A percentile compares a stretch with the other conserved stretches of the same genome.
These are phyloP conservation scores for Chlamydomonas schloesseri DNA, from an alignment of 139 green algal species.

Conservation along the genomic window DNA sequence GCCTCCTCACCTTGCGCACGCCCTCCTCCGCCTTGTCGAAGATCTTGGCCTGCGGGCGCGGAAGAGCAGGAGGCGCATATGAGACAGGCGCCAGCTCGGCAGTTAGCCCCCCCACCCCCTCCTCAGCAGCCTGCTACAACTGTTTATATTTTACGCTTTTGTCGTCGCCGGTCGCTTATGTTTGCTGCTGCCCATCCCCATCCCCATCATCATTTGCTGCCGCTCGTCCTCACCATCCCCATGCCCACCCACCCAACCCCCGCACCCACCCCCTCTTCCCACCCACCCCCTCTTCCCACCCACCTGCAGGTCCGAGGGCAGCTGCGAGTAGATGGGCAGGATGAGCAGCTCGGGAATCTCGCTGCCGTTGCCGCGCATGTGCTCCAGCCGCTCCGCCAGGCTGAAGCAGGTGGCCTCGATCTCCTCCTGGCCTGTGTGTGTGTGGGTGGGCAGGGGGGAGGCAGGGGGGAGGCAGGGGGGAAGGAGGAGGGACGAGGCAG, in stretches of 20 bases:
- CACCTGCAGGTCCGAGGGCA: slow-evolving; percentile 90
- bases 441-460: no score
- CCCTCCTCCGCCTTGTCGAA: slow-evolving; percentile 95
- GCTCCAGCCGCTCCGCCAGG: slow-evolving; percentile 85
- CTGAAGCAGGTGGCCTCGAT: slow-evolving; percentile 96
- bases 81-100: no score
- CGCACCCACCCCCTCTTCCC: no score
- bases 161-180: no score
- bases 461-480: neutral
- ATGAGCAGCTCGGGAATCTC: slow-evolving; percentile 86
- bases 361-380: slow-evolving; percentile 42
- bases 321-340: slow-evolving; percentile 97
- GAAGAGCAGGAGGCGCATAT: no score
- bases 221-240: no score
- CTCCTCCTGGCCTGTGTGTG: slow-evolving; percentile 87
- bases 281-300: neutral
- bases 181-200: no score
- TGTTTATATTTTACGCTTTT: no score
- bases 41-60: slow-evolving; percentile 93
- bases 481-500: neutral
- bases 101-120: no score
- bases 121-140: no score
- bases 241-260: no score
- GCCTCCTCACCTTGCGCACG: slow-evolving; percentile 77
- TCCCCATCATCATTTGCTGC: no score